Conservation (phyloP, 495 filamentous ascomycete species). For the Tirmania nivea region DNA sequence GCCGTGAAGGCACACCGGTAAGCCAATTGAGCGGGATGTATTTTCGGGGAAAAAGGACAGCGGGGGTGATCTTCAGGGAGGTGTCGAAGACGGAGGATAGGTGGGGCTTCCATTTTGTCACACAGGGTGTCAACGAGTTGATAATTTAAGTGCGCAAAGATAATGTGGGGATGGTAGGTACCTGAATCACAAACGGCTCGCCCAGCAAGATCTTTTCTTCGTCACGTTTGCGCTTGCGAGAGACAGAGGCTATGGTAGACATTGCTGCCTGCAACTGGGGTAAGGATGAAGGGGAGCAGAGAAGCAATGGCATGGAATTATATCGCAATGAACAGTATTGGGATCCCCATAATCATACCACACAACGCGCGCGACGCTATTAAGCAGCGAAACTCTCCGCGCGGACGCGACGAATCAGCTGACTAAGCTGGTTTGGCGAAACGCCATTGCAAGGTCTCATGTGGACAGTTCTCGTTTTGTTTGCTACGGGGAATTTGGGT, state of each 20-base stretch:
- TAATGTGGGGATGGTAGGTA: constrained; percentile 1
- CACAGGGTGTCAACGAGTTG: background rate
- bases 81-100: constrained; percentile 14
- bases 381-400: too few species aligned
- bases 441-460: too few species aligned
- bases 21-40: constrained; percentile 18
- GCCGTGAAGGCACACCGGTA: constrained; percentile 13
- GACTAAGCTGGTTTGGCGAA: too few species aligned
- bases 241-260: constrained; percentile 4
- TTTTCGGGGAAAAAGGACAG: constrained; percentile 13
- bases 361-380: too few species aligned
- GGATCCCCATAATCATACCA: too few species aligned
- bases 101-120: constrained; percentile 10
- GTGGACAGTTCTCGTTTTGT: too few species aligned
- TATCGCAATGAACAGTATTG: too few species aligned
- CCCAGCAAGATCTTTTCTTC: constrained; percentile 9
- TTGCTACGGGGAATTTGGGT: too few species aligned
- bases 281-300: too few species aligned
- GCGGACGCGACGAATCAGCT: too few species aligned
- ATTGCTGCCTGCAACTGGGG: background rate
- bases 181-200: constrained; percentile 13
- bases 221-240: constrained; percentile 15
- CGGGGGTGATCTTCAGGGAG: constrained; percentile 13
- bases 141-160: background rate
- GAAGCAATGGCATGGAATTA: too few species aligned